Evolutionary conservation across 2,329 filamentous ascomycete genomes (phyloP).

Genomic region (Akanthomyces uredinophilus): DNA sequence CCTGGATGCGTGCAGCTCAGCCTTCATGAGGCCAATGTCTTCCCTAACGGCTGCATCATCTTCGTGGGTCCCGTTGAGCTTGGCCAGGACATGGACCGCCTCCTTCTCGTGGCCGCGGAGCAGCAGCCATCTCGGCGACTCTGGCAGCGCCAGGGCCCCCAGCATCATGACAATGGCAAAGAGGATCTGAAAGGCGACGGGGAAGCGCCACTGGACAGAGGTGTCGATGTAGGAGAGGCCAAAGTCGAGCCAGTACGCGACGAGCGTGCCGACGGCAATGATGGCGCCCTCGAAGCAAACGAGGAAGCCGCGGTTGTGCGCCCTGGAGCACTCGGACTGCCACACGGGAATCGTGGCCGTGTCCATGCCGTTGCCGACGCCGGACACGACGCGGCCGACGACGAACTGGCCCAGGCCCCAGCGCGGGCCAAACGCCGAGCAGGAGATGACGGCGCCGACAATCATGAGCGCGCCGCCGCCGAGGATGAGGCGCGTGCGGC

Average conservation of each 20-base stretch:
- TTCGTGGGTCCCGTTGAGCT: conserved; percentile 22
- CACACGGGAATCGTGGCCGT: conserved; percentile 51
- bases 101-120: conserved; percentile 45
- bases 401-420: conserved; percentile 43
- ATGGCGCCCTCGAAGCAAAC: conserved; percentile 45
- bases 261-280: conserved; percentile 37
- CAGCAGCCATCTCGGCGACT: conserved; percentile 41
- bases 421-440: conserved; percentile 35
- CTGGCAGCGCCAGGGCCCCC: conserved; percentile 41
- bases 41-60: conserved; percentile 2
- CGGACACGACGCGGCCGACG: conserved; percentile 45
- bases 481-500: conserved; percentile 51
- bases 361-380: conserved; percentile 48
- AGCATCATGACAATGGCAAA: conserved; percentile 40
- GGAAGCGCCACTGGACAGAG: conserved; percentile 50
- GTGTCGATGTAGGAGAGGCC: conserved; percentile 38
- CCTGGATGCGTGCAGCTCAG: conserved; percentile 27
- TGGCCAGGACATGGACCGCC: conserved; percentile 26
- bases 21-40: conserved; percentile 21
- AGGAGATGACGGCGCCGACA: conserved; percentile 55
- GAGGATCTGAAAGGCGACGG: conserved; percentile 38
- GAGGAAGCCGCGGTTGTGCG: conserved; percentile 48
- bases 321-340: conserved; percentile 49
- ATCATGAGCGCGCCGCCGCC: conserved; percentile 53
- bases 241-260: conserved; percentile 41